phyloP scores from a whole-genome alignment of 306 rosid species.

The Trifolium fragiferum region DNA sequence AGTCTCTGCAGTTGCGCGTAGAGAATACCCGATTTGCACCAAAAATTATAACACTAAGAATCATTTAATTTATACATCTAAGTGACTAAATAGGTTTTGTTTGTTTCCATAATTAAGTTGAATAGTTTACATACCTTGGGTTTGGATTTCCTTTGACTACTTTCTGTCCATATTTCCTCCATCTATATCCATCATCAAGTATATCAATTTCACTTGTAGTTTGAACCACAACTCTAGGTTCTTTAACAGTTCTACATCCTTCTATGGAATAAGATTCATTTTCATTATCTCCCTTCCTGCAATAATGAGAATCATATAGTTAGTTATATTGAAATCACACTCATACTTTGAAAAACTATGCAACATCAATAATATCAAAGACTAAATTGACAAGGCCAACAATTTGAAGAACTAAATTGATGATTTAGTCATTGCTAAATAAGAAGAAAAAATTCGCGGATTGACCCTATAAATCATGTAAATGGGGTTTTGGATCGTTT shows the following conservation, averaged over 20 bases:
- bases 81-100: background rate
- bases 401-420: too few species aligned
- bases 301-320: constrained; percentile 33
- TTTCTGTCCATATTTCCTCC: constrained; percentile 99
- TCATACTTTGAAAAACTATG: too few species aligned
- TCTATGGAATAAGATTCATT: constrained; percentile 50
- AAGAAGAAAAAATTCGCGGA: too few species aligned
- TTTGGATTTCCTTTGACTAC: constrained; percentile 98
- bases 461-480: background rate
- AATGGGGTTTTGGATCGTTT: background rate
- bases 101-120: background rate
- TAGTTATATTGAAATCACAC: background rate
- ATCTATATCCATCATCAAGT: constrained; percentile 92
- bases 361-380: too few species aligned
- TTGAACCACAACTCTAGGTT: constrained; percentile 97
- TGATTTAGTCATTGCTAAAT: too few species aligned
- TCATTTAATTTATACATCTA: too few species aligned
- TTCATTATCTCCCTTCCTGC: constrained; percentile 81
- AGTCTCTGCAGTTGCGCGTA: too few species aligned
- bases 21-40: too few species aligned
- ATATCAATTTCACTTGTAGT: constrained; percentile 96
- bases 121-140: constrained; percentile 65
- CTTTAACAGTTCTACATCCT: constrained; percentile 76
- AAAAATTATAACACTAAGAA: too few species aligned
- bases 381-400: too few species aligned